These are phyloP conservation scores for Fusarium hostae DNA, from an alignment of 2,329 filamentous ascomycete species.

Conservation along the genomic window DNA sequence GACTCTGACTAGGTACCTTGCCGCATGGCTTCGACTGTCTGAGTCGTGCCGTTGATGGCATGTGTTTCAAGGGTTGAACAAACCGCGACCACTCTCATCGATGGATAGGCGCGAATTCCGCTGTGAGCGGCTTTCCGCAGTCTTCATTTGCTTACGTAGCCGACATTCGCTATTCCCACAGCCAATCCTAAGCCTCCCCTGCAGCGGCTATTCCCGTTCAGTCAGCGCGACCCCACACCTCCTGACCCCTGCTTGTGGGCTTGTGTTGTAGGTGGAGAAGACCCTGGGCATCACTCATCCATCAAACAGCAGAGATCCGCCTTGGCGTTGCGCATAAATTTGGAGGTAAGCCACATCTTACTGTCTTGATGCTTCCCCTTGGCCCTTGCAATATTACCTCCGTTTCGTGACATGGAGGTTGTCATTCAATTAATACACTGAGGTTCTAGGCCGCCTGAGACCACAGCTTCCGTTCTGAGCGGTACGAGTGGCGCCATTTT, in stretches of 20 bases:
- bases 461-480: conserved; percentile 7
- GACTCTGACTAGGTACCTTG: neutral
- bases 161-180: conserved; percentile 6
- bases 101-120: conserved; percentile 38
- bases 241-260: conserved; percentile 39
- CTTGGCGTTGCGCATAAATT: conserved; percentile 41
- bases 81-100: conserved; percentile 16
- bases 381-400: conserved; percentile 13
- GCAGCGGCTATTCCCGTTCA: conserved; percentile 28
- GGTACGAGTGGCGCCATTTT: conserved; percentile 20
- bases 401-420: conserved; percentile 21
- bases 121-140: conserved; percentile 26
- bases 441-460: conserved; percentile 29
- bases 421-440: conserved; percentile 1
- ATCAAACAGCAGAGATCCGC: conserved; percentile 29
- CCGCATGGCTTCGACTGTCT: conserved; percentile 23
- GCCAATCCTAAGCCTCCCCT: conserved; percentile 5
- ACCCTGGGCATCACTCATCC: conserved; percentile 33
- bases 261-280: conserved; percentile 25
- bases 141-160: conserved; percentile 29
- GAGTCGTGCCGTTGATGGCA: conserved; percentile 22
- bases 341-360: conserved; percentile 27
- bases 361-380: conserved; percentile 4
- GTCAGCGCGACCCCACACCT: conserved; percentile 18
- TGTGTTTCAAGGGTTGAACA: conserved; percentile 16